Conservation (phyloP, 2,329 filamentous ascomycete genomes). For the Coniella lustricola region DNA sequence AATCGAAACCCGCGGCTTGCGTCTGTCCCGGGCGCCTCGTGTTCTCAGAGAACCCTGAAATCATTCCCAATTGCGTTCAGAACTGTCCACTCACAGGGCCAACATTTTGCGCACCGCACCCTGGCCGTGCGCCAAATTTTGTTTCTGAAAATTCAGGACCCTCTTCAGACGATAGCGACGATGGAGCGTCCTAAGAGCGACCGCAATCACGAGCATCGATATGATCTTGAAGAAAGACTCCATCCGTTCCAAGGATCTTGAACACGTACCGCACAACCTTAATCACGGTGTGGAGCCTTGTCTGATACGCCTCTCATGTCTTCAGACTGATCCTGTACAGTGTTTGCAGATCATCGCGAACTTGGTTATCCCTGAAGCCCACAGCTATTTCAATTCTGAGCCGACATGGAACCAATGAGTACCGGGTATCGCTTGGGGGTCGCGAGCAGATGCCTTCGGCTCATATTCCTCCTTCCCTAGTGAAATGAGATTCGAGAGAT, state of each 20-base stretch:
- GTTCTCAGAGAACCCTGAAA: background rate
- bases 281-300: slow-evolving; percentile 4
- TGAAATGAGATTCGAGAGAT: too few relatives aligned
- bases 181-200: background rate
- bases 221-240: background rate
- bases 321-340: background rate
- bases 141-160: background rate
- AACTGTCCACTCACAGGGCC: background rate
- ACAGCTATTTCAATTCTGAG: slow-evolving; percentile 1
- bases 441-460: background rate
- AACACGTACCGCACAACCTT: slow-evolving; percentile 1
- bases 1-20: background rate
- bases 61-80: background rate
- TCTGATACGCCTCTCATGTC: background rate
- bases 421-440: background rate
- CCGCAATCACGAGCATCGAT: background rate
- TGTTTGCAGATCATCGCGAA: background rate
- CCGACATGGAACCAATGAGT: background rate
- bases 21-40: background rate
- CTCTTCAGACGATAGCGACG: background rate
- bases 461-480: too few relatives aligned
- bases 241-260: background rate
- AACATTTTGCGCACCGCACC: background rate
- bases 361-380: slow-evolving; percentile 3
- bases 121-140: background rate